Conservation (phyloP, 371 early-diverging fungal species). For the Rhizopus stolonifer region DNA sequence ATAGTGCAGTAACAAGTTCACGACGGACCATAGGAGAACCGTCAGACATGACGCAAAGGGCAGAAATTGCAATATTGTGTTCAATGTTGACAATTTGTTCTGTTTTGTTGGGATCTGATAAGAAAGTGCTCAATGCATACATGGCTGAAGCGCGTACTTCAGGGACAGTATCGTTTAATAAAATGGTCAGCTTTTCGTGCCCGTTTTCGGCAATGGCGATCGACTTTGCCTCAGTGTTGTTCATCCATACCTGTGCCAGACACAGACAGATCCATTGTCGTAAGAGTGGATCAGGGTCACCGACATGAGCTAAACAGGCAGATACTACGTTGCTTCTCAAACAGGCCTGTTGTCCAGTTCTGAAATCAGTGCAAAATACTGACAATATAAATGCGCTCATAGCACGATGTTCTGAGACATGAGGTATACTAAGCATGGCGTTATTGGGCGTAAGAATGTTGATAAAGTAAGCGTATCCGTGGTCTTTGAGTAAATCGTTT, state of each 20-base stretch:
- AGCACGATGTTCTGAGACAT: slow-evolving; percentile 85
- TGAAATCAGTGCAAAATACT: slow-evolving; percentile 83
- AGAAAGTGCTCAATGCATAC: slow-evolving; percentile 76
- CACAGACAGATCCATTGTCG: slow-evolving; percentile 91
- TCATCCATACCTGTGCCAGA: slow-evolving; percentile 84
- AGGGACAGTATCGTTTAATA: slow-evolving; percentile 71
- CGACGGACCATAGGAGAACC: slow-evolving; percentile 81
- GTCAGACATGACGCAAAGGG: slow-evolving; percentile 69
- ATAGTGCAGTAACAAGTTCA: slow-evolving; percentile 75
- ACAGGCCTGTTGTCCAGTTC: slow-evolving; percentile 83
- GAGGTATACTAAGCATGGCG: slow-evolving; percentile 62
- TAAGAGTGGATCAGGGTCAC: slow-evolving; percentile 79
- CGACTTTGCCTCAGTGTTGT: slow-evolving; percentile 73
- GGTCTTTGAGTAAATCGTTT: slow-evolving; percentile 89
- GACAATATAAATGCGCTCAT: slow-evolving; percentile 93
- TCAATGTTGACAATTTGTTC: slow-evolving; percentile 71
- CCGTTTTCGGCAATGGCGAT: slow-evolving; percentile 69
- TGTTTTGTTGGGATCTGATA: slow-evolving; percentile 72
- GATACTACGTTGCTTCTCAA: slow-evolving; percentile 68
- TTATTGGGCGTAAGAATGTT: slow-evolving; percentile 78
- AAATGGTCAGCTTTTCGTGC: slow-evolving; percentile 63
- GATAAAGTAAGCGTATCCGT: slow-evolving; percentile 91
- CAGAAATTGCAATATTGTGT: slow-evolving; percentile 65
- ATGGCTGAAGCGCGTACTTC: slow-evolving; percentile 88
- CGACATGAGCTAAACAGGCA: slow-evolving; percentile 69